Evolutionary conservation across 495 filamentous ascomycete species (phyloP).

Genomic region (Parmelia sp.): DNA sequence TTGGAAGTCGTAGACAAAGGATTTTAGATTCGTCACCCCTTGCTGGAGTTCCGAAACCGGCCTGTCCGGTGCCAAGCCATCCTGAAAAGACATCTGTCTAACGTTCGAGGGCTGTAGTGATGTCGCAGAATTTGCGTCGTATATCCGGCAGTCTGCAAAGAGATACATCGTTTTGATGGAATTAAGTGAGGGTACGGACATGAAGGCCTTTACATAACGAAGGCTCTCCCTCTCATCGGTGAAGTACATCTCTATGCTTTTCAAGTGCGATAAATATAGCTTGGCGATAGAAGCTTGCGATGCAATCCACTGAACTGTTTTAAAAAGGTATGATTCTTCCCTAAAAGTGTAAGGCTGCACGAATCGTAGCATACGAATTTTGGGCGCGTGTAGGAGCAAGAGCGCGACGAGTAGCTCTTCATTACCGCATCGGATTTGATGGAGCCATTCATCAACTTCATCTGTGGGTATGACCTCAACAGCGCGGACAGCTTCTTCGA

Average conservation of each 20-base stretch:
- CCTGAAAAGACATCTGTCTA: neutral
- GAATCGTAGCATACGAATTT: neutral
- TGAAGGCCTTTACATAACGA: neutral
- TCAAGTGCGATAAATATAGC: neutral
- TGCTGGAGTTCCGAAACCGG: neutral
- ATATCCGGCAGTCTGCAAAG: neutral
- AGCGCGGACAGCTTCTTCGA: neutral
- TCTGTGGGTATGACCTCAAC: neutral
- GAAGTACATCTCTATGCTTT: neutral
- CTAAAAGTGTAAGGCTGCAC: too few species aligned
- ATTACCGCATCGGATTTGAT: neutral
- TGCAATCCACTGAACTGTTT: neutral
- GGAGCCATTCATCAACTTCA: neutral
- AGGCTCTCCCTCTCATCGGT: neutral
- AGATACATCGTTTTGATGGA: neutral
- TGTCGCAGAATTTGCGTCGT: neutral
- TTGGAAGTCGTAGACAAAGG: neutral
- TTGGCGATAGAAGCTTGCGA: neutral
- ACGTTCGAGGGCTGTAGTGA: neutral
- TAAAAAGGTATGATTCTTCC: neutral
- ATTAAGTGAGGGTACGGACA: neutral
- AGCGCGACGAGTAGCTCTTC: neutral
- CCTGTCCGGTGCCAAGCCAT: neutral
- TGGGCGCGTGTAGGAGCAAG: neutral
- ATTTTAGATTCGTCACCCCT: neutral